Evolutionary conservation across 495 filamentous ascomycete species (phyloP), one percentile per base, ranked within the genome.

Genomic region (Tuber melanosporum): DNA sequence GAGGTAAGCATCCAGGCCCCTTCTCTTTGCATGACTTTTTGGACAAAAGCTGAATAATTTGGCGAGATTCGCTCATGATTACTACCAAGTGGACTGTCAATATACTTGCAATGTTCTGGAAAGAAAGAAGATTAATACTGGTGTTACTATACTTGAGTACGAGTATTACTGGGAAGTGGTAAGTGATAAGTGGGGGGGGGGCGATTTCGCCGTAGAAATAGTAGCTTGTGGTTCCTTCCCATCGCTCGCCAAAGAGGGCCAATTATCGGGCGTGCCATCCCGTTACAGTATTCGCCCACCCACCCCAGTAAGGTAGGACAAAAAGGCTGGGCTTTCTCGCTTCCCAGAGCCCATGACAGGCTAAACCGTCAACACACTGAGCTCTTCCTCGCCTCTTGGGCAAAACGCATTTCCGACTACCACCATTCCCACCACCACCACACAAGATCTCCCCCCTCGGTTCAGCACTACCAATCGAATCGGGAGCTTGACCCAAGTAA

Each of bases 181-280:
- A 66, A 32, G 57, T 36, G 57, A 66, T 36, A 36, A 12, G 57
- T 66, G 26, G 57, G 32, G 52, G 52, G 52, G 52, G 57, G 26
- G n/a, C 52, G 52, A 36, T 66, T 36, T 66, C 26, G 32, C 32
- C 26, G 9, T 15, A 66, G 57, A 36, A 32, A 36, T 36, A 17
- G 57, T 66, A 57, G 52, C 26, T 9, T 62, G 52, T 62, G 52
- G 52, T 32, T 66, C 14, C 26, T 19, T 32, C 26, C 26, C 26
- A 66, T 66, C 26, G 57, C 32, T 66, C 57, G 57, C 32, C 32
- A 66, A 66, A 66, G 26, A 66, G 26, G 57, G 14, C 57, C 57
- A 66, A 66, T 66, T 36, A 66, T 66, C 57, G 57, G 57, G 57
- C 57, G 32, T 36, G 26, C 26, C 57, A 66, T 66, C 57, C 57